A percentile compares a stretch with the other conserved stretches of the same genome.
These are phyloP conservation scores for Pythium folliculosum DNA, from an alignment of 352 stramenopile genomes.

Conservation along the genomic window DNA sequence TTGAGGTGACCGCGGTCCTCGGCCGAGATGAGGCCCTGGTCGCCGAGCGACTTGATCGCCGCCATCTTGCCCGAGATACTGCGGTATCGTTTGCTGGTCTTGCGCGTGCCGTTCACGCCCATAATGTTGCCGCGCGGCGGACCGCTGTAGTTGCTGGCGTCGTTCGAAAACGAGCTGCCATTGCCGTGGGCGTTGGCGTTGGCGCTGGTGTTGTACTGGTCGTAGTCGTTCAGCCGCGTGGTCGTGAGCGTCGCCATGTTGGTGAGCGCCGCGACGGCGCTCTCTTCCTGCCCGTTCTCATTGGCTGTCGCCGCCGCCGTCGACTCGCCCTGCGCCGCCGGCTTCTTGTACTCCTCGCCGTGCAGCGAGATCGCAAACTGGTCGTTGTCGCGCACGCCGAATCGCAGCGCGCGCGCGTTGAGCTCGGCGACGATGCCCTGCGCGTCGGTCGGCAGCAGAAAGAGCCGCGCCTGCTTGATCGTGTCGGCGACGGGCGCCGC, in stretches of 20 bases:
- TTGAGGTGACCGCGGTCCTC: slow-evolving; percentile 74
- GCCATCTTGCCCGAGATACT: slow-evolving; percentile 85
- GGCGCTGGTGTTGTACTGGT: slow-evolving; percentile 7
- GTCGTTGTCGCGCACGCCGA: slow-evolving; percentile 79
- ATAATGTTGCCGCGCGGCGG: slow-evolving; percentile 25
- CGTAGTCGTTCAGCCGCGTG: slow-evolving; percentile 21
- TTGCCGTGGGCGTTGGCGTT: not conserved
- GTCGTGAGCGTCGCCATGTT: slow-evolving; percentile 15
- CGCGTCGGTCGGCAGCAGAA: slow-evolving; percentile 57
- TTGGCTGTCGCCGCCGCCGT: not conserved
- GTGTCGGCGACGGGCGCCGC: slow-evolving; percentile 41
- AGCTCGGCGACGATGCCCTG: slow-evolving; percentile 69
- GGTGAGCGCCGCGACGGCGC: slow-evolving; percentile 18
- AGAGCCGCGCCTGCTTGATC: slow-evolving; percentile 55
- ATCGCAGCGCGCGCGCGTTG: slow-evolving; percentile 71
- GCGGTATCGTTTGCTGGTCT: slow-evolving; percentile 72
- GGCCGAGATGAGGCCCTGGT: slow-evolving; percentile 71
- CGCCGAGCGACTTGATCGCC: slow-evolving; percentile 74
- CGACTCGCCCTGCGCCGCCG: not conserved
- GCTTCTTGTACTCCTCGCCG: slow-evolving; percentile 61
- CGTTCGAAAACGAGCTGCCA: not conserved
- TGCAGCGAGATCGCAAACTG: slow-evolving; percentile 69
- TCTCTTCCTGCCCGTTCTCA: slow-evolving; percentile 7
- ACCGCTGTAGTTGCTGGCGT: slow-evolving; percentile 16
- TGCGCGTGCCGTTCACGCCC: slow-evolving; percentile 32